phyloP scores from a whole-genome alignment of 2,329 filamentous ascomycete species.

The Penicillium hordei region DNA sequence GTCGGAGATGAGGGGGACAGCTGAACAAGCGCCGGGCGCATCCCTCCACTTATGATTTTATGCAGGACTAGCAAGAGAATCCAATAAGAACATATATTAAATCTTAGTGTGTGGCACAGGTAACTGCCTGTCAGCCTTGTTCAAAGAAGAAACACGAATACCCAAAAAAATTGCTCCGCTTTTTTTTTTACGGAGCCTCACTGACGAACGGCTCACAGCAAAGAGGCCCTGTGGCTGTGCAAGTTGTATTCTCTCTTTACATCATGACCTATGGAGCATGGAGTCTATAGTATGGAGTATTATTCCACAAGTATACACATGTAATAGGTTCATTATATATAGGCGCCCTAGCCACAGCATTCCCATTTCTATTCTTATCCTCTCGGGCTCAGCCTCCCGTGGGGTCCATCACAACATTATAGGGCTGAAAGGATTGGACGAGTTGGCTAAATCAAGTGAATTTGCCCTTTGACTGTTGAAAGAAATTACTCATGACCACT shows the following conservation, averaged over 20 bases:
- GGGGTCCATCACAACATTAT: neutral
- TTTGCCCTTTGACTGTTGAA: neutral
- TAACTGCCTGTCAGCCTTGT: slow-evolving; percentile 1
- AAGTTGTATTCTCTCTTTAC: neutral
- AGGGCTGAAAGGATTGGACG: neutral
- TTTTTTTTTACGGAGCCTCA: slow-evolving; percentile 1
- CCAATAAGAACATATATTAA: neutral
- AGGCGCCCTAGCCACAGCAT: neutral
- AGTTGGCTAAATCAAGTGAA: neutral
- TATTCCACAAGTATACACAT: neutral
- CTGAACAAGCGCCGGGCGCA: slow-evolving; percentile 15
- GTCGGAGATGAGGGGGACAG: slow-evolving; percentile 9
- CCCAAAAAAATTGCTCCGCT: neutral
- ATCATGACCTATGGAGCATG: neutral
- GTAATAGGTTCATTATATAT: neutral
- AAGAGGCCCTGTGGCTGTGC: neutral
- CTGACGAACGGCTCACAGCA: neutral
- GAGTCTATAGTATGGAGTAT: neutral
- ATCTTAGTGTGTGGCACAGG: neutral
- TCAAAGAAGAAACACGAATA: neutral
- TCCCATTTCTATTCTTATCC: slow-evolving; percentile 1
- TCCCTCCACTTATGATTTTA: neutral
- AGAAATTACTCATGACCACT: neutral
- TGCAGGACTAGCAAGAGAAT: neutral
- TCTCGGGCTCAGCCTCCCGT: neutral